These are phyloP conservation scores for Physcia stellaris DNA, from an alignment of 495 filamentous ascomycete species.

Conservation along the genomic window DNA sequence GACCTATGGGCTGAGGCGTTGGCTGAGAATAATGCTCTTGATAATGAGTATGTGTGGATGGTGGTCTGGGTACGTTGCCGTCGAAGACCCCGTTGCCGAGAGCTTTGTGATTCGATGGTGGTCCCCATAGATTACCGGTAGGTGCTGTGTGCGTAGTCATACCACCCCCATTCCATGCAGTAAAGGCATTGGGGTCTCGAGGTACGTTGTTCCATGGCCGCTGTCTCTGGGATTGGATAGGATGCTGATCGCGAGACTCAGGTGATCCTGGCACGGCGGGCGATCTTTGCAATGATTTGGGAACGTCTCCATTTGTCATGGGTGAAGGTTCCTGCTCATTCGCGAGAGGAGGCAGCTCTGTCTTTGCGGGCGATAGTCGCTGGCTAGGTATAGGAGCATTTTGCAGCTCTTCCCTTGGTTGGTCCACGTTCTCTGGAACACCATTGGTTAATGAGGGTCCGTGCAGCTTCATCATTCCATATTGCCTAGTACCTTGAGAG, in stretches of 20 bases:
- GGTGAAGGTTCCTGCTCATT: no score
- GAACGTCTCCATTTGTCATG: constrained; percentile 19
- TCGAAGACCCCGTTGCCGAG: constrained; percentile 74
- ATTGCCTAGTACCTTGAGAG: constrained; percentile 39
- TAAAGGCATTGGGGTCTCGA: constrained; percentile 13
- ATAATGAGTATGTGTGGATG: constrained; percentile 21
- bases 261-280: constrained; percentile 1
- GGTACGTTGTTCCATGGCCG: constrained; percentile 17
- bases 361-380: no score
- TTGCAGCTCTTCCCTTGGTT: no score
- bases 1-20: constrained; percentile 13
- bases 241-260: constrained; percentile 8
- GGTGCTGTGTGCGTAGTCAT: constrained; percentile 23
- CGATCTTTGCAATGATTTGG: constrained; percentile 2
- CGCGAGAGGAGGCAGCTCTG: no score
- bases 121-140: constrained; percentile 59
- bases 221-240: constrained; percentile 5
- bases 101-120: constrained; percentile 52
- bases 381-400: no score
- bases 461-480: constrained; percentile 47
- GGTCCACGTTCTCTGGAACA: constrained; percentile 24
- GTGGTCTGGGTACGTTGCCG: constrained; percentile 36
- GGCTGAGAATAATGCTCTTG: constrained; percentile 14
- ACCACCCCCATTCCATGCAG: constrained; percentile 14
- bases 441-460: constrained; percentile 34